A percentile compares a stretch with the other conserved stretches of the same genome.
These are phyloP conservation scores for Silybum marianum DNA, from an alignment of 129 eudicot species.

Conservation along the genomic window DNA sequence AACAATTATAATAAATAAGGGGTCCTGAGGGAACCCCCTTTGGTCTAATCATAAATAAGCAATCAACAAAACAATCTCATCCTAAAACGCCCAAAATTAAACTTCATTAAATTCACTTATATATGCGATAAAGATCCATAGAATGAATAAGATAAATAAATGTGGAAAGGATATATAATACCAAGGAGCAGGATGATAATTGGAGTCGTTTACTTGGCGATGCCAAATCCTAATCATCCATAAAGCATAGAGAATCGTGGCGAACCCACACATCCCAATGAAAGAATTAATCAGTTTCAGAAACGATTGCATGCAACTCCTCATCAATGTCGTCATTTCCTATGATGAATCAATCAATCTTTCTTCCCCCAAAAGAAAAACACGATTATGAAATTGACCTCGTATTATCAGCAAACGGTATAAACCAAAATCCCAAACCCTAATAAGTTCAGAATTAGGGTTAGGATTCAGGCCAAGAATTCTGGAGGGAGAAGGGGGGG, in stretches of 20 bases:
- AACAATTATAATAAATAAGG: background rate
- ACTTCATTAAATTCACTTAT: background rate
- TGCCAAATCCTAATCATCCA: conserved; percentile 79
- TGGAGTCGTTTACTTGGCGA: conserved; percentile 26
- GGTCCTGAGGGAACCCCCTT: background rate
- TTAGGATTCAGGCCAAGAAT: conserved; percentile 18
- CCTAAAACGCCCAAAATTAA: background rate
- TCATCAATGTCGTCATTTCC: conserved; percentile 50
- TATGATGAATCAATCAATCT: background rate
- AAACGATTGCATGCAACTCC: conserved; percentile 59
- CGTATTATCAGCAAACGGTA: background rate
- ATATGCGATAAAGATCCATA: background rate
- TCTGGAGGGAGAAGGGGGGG: conserved; percentile 2
- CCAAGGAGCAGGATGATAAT: conserved; percentile 56
- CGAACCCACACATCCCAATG: conserved; percentile 60
- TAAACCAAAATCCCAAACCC: conserved; percentile 32
- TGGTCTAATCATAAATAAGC: background rate
- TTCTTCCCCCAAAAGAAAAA: background rate
- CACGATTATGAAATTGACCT: background rate
- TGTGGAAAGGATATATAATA: conserved; percentile 6
- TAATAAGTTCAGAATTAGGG: conserved; percentile 28
- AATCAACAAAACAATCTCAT: background rate
- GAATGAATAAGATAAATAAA: background rate
- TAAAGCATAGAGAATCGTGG: conserved; percentile 49
- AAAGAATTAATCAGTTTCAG: conserved; percentile 63